Percentiles rank a stretch among this genome's conserved stretches.
phyloP scores from a whole-genome alignment of 805 yeast genomes.

The Kluyveromyces aestuarii region DNA sequence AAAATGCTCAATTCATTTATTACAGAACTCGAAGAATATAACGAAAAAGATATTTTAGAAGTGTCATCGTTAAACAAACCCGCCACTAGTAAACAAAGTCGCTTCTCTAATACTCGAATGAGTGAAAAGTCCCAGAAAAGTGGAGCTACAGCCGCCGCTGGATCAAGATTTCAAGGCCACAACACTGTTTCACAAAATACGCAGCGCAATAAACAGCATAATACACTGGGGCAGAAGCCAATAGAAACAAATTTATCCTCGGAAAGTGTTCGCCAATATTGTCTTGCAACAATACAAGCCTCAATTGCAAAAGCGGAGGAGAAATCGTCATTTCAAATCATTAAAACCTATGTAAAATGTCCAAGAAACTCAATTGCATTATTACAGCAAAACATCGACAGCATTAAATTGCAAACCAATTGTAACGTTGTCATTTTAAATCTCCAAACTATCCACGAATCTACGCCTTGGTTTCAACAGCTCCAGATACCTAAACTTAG shows the following conservation, averaged over 20 bases:
- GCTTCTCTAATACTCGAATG: neutral
- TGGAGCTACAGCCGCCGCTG: neutral
- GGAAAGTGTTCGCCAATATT: conserved; percentile 11
- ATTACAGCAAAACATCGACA: conserved; percentile 20
- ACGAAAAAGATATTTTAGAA: conserved; percentile 1
- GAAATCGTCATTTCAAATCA: conserved; percentile 25
- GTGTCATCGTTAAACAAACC: neutral
- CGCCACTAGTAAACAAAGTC: neutral
- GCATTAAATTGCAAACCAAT: conserved; percentile 24
- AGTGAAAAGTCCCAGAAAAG: neutral
- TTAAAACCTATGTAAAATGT: conserved; percentile 24
- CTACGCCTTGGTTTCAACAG: conserved; percentile 23
- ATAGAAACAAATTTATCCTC: neutral
- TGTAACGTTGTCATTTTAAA: conserved; percentile 28
- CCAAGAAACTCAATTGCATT: conserved; percentile 23
- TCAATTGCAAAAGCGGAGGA: conserved; percentile 17
- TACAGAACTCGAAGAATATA: conserved; percentile 7
- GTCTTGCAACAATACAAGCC: conserved; percentile 21
- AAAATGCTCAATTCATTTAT: conserved; percentile 6
- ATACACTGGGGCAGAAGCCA: neutral
- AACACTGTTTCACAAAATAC: neutral
- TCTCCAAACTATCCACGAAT: conserved; percentile 27
- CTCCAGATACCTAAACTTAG: conserved; percentile 13
- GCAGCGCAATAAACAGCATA: neutral
- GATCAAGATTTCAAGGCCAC: neutral